Evolutionary conservation across 1,284 basidiomycete species (phyloP), one percentile per base, ranked within the genome.

Genomic region (Ganoderma lucidum): DNA sequence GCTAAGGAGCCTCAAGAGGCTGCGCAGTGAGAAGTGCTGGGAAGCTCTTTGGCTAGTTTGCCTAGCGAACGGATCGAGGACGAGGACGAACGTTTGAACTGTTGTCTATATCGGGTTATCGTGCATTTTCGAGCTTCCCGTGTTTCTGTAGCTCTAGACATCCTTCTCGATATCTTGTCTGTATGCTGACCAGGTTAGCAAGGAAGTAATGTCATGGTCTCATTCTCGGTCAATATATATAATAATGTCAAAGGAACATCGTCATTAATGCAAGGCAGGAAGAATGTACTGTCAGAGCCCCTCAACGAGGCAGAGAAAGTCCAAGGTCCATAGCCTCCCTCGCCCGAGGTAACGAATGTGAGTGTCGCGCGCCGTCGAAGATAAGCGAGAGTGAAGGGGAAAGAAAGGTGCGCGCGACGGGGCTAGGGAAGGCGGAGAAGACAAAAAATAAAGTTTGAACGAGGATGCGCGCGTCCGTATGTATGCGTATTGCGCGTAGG

Each of bases 161-260:
- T 44, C 15, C 42, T 44, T 44, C 41, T 44, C 19, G 9, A 45
- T 17, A 19, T 1, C 44, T 23, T 23, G 48, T 51, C 8, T n/a
- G 19, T 23, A 28, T 10, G 48, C 48, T 23, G 39, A 51, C 15
- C 6, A 30, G 23, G 23, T 1, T 48, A 48, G 8, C 19, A 32
- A 35, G 6, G 30, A 35, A 17, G 14, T 17, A 32, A 6, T 48
- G 45, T 56, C 12, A 32, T 32, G 14, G 32, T 56, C 32, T 56
- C 53, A 8, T 12, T 32, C 32, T 56, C 53, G 6, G 30, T 32
- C 32, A 56, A 64, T 39, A 58, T 44, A 58, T 64, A 64, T 58
- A 56, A 61, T 41, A 58, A 58, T 64, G 53, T 56, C 53, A 42
- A 58, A 28, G 14, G 51, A 64, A 64, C 51, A 53, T 23, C 23